Evolutionary conservation across 148 eudicot species (phyloP), one percentile per base, ranked within the genome.

Genomic region (Rhododendron vialii): DNA sequence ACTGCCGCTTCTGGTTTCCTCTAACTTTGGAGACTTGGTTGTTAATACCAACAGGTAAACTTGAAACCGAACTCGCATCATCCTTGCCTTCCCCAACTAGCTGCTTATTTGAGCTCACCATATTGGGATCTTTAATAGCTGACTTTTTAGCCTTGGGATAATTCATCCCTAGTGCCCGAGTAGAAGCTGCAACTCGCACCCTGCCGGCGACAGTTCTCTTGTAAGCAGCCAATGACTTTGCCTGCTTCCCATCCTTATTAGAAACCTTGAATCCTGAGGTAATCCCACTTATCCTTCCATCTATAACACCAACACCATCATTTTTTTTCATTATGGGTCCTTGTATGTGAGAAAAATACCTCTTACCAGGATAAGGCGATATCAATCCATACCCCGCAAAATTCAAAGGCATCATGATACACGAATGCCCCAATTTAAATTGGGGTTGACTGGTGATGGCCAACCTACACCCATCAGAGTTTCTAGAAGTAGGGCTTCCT

Each of bases 331-430:
- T 80, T 57, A 74, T 89, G 59, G 86, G 89, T 48, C 83, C 91
- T 67, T 93, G 65, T 77, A 89, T 82, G 43, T 86, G 81, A 83
- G 94, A 93, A 79, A 93, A 93, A 48, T 84, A 69, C 88, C 94
- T 94, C 89, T 80, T 91, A 28, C 88, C 61, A 83, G 63, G 63
- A 87, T 84, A 76, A 81, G 87, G 83, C 75, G 87, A 63, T 83
- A 76, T 77, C 67, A 67, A 63, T 38, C 92, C 86, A 87, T 69
- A 84, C 87, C 88, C 79, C 53, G 75, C 81, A 79, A 51, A 77
- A 67, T 90, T 83, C 80, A 86, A 87, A 78, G 86, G 85, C 61
- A 78, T 81, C 41, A 51, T 74, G 85, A 83, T 61, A 89, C 53
- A 81, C 36, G 87, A 67, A 87, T 83, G 87, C 81, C 90, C 90